A percentile compares a stretch with the other conserved stretches of the same genome.
These are phyloP conservation scores for Penicillium brevicompactum DNA, from an alignment of 2,329 filamentous ascomycete species.

Conservation along the genomic window DNA sequence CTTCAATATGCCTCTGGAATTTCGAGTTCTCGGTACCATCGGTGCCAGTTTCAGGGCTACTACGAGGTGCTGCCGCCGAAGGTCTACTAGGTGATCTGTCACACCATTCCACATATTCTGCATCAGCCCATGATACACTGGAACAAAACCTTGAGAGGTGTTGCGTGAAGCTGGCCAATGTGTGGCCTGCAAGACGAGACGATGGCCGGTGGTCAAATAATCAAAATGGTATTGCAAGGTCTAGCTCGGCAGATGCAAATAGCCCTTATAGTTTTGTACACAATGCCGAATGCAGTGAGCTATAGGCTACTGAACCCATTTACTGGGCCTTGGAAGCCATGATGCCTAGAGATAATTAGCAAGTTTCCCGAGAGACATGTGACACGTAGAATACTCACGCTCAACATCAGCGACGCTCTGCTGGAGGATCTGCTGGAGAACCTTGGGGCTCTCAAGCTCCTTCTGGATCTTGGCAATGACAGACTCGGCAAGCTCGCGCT, in stretches of 20 bases:
- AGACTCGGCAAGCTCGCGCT: constrained; percentile 88
- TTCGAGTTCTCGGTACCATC: too few relatives aligned
- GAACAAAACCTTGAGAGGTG: too few relatives aligned
- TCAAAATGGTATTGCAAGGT: constrained; percentile 40
- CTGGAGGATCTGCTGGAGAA: constrained; percentile 94
- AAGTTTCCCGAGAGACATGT: not conserved
- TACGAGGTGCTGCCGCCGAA: too few relatives aligned
- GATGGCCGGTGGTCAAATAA: constrained; percentile 9
- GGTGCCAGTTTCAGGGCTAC: too few relatives aligned
- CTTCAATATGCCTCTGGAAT: too few relatives aligned
- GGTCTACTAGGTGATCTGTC: too few relatives aligned
- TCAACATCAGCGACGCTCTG: constrained; percentile 96
- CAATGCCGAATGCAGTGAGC: constrained; percentile 36
- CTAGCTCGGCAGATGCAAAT: constrained; percentile 40
- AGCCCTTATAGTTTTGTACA: constrained; percentile 45
- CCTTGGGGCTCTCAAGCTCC: constrained; percentile 97
- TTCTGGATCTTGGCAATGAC: constrained; percentile 98
- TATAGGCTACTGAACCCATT: constrained; percentile 36
- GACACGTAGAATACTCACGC: constrained; percentile 62
- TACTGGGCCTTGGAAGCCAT: constrained; percentile 44
- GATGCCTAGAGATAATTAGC: constrained; percentile 36
- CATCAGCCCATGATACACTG: too few relatives aligned
- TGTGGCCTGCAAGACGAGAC: too few relatives aligned
- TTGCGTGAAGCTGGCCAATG: too few relatives aligned
- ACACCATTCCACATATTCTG: too few relatives aligned